Evolutionary conservation across 257 asterid genomes (phyloP).

Genomic region (Gynochthodes officinalis): DNA sequence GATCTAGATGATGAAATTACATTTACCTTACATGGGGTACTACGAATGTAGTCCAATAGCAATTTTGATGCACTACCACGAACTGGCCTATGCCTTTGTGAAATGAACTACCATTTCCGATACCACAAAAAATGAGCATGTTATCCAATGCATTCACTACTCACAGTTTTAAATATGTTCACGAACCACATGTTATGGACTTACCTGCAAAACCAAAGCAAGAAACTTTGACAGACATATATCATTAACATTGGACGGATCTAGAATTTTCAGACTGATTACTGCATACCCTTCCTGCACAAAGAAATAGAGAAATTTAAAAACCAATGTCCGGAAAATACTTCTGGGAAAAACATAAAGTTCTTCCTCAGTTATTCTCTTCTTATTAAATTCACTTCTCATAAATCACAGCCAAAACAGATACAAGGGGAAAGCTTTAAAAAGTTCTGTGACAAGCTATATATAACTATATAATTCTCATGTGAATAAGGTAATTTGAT

Average conservation of each 20-base stretch:
- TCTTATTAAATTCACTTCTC: not conserved
- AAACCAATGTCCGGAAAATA: not conserved
- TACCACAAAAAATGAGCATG: conserved; percentile 16
- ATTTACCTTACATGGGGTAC: conserved; percentile 82
- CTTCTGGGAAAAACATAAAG: not conserved
- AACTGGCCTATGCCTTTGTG: conserved; percentile 74
- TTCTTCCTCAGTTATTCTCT: not conserved
- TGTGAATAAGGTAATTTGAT: not conserved
- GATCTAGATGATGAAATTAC: conserved; percentile 6
- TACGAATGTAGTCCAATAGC: conserved; percentile 54
- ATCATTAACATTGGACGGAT: conserved; percentile 43
- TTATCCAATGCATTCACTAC: conserved; percentile 8
- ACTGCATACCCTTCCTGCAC: conserved; percentile 81
- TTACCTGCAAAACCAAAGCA: conserved; percentile 73
- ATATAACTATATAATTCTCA: not conserved
- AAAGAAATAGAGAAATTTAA: not conserved
- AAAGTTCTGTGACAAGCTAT: not conserved
- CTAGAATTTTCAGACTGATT: conserved; percentile 53
- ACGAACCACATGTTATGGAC: conserved; percentile 11
- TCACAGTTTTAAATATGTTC: conserved; percentile 1
- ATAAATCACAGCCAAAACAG: not conserved
- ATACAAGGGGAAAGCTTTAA: not conserved
- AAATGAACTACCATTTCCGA: conserved; percentile 54
- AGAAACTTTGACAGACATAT: conserved; percentile 54
- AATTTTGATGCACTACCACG: conserved; percentile 77